Percentiles rank a stretch among this genome's conserved stretches.
These are phyloP conservation scores for Apiotrichum mycotoxinovorans DNA, from an alignment of 1,284 basidiomycete species.

Conservation along the genomic window DNA sequence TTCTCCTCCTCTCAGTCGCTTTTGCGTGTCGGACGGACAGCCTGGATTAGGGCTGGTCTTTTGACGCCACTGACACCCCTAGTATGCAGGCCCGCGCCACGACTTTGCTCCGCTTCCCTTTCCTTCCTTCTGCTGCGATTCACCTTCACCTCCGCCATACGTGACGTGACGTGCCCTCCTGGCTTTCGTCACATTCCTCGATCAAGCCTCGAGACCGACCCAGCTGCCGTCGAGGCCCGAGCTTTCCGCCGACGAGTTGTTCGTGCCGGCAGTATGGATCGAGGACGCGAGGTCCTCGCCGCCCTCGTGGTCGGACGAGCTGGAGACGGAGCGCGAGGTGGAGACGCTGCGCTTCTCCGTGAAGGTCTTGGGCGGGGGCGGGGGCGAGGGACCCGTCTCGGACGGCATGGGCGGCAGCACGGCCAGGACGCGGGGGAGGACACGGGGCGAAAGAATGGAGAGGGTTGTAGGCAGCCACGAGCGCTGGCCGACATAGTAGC, in stretches of 20 bases:
- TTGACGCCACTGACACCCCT: too few species aligned
- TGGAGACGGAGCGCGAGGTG: neutral
- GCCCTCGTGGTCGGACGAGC: slow-evolving; percentile 38
- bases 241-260: slow-evolving; percentile 19
- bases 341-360: neutral
- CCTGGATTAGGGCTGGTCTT: too few species aligned
- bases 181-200: too few species aligned
- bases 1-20: too few species aligned
- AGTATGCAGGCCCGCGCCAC: too few species aligned
- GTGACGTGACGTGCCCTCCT: too few species aligned
- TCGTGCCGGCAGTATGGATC: slow-evolving; percentile 36
- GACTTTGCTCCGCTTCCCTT: too few species aligned
- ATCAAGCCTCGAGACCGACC: slow-evolving; percentile 28
- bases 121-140: too few species aligned
- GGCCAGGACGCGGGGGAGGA: slow-evolving; percentile 25
- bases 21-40: too few species aligned
- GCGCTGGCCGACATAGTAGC: slow-evolving; percentile 33
- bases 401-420: slow-evolving; percentile 29
- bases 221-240: slow-evolving; percentile 40
- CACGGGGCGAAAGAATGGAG: slow-evolving; percentile 19
- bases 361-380: slow-evolving; percentile 16
- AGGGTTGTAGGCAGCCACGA: slow-evolving; percentile 32
- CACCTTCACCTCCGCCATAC: too few species aligned
- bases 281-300: slow-evolving; percentile 40
- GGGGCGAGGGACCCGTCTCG: slow-evolving; percentile 29